Base-by-base conservation (phyloP, 768 basidiomycete genomes). In the Lactifluus piperatus region DNA sequence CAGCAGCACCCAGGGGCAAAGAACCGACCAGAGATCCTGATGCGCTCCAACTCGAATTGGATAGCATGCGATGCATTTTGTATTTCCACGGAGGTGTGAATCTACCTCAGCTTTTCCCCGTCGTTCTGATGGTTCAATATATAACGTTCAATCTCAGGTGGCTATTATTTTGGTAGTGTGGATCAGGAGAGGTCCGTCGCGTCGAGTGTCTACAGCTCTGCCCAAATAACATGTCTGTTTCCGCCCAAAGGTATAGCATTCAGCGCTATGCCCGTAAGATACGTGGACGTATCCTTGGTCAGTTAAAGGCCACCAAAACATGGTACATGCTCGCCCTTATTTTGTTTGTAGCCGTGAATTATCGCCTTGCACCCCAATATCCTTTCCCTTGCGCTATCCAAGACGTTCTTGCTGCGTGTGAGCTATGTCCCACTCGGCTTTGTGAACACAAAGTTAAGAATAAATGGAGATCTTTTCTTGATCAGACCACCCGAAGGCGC, bases 331-430 rank as follows among this genome's bases (percentile, higher is more conserved):
- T 45, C 46, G 44, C 10, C 16, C 51, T 43, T 30, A 14, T 37
- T 6, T 30, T 14, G 43, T 29, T 72, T 54, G 11, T 60, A 88
- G 86, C 87, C 58, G 77, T 91, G 54, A 87, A 88, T 63, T 91
- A 91, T 67, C 81, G 88, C 39, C 81, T 94, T n/a, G 88, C 94
- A 14, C 95, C 95, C 0, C 95, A 97, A 72, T 98, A 95, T 66
- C 95, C 95, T 1, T 97, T 97, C 69, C 95, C 95, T 14, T 92
- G 91, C 64, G 91, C 86, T 1, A 72, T 97, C 7, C 94, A 97
- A 66, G 95, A 98, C 70, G 75, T 85, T 34, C 68, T 98, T 11
- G 90, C 95, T 2, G 86, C 93, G 8, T 98, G 90, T 91, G 65
- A 65, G 84, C 70, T 2, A 7, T 9, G 26, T 27, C 6, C n/a